Base-by-base conservation (phyloP, 2,329 filamentous ascomycete species). In the Cucurbitaria berberidis region DNA sequence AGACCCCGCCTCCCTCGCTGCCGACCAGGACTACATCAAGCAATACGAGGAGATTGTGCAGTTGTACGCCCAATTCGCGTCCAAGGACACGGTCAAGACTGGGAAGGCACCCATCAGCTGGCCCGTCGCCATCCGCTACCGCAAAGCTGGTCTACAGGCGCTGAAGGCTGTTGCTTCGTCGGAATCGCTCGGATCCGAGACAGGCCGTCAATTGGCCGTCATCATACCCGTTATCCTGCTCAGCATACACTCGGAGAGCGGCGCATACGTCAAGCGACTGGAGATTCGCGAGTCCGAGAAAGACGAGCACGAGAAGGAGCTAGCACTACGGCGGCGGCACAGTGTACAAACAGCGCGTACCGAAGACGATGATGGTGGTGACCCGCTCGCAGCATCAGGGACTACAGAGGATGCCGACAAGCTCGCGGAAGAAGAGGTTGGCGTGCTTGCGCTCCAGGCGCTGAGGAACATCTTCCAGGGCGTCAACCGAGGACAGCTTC, bases 381-480 rank as follows among this genome's bases (percentile, higher is more conserved):
- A 85, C 45, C 78, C 83, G 10, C 74, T 82, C 10, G 89, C 90
- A 21, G 84, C 91, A n/a, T 85, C 89, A 1, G 90, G 89, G 48
- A 91, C 91, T 0, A 89, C 90, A 0, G 88, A 88, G 21, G 93
- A 97, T 69, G 91, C 91, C 22, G 95, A 98, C 75, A 91, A 89
- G 72, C 79, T 95, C 55, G 93, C 91, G 1, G 93, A 98, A 75
- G 88, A 96, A 77, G 90, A 96, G 68, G 91, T 92, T 15, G 90
- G 90, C 24, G 81, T 96, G 7, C 80, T 96, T 57, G 93, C 95
- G 4, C 81, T 96, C 64, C 88, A 92, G 66, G 96, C 92, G 69
- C 78, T 99, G 49, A 90, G 93, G 75, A 87, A 89, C 64, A 90
- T 97, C 41, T 96, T 96, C 66, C 82, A 89, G 26, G 86, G 87